A percentile compares a stretch with the other conserved stretches of the same genome.
Evolutionary conservation across 768 basidiomycete genomes (phyloP).

Genomic region (Kwoniella pini): DNA sequence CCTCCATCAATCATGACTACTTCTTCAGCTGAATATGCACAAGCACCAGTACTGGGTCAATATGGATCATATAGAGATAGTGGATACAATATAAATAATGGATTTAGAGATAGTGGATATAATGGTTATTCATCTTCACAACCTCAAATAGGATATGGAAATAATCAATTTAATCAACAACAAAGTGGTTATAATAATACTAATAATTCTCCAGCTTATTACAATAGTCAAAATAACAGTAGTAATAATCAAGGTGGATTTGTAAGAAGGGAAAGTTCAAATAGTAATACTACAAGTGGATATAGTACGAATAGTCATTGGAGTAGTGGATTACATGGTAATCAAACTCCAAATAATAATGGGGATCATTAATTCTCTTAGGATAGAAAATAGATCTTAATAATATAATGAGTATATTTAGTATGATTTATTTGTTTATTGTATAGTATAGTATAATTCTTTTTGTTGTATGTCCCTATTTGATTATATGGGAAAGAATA

Average conservation of each 20-base stretch:
- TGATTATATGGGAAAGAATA: too few species aligned
- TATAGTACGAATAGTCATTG: slow-evolving; percentile 5
- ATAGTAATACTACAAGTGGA: slow-evolving; percentile 14
- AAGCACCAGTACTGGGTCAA: not conserved
- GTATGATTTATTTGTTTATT: too few species aligned
- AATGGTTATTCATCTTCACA: not conserved
- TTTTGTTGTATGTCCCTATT: too few species aligned
- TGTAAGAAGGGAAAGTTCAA: slow-evolving; percentile 12
- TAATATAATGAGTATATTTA: too few species aligned
- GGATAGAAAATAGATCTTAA: too few species aligned
- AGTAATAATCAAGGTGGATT: slow-evolving; percentile 4
- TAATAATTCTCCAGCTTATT: not conserved
- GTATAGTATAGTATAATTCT: too few species aligned
- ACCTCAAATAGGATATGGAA: slow-evolving; percentile 1
- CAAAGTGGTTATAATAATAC: not conserved
- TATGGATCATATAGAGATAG: not conserved
- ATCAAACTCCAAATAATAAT: not conserved
- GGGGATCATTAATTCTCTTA: not conserved
- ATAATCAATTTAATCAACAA: not conserved
- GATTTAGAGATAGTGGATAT: slow-evolving; percentile 1
- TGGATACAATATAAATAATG: not conserved
- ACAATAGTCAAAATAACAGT: not conserved
- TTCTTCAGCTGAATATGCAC: slow-evolving; percentile 12
- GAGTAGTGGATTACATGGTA: not conserved
- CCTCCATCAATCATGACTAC: slow-evolving; percentile 26